Evolutionary conservation across 1,284 basidiomycete species (phyloP), one percentile per base, ranked within the genome.

Genomic region (Puccinia polysora): DNA sequence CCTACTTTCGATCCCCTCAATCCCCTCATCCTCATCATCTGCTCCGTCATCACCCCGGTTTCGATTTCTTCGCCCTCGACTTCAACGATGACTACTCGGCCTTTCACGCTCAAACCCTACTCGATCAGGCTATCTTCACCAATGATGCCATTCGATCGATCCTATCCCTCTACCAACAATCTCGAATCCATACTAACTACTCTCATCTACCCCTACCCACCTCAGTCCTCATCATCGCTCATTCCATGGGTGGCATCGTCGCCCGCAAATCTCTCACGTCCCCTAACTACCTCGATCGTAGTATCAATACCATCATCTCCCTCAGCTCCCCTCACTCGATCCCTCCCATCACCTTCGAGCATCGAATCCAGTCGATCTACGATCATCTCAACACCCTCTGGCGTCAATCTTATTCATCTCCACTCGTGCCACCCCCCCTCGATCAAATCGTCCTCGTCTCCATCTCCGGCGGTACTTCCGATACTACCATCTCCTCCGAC

Each of bases 211-310:
- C 75, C 60, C 77, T 60, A 43, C 77, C 75, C 10, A 73, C 74
- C 6, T 76, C 78, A 1, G 86, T 97, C 58, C 85, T 89, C 38
- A 79, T 98, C 70, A 82, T 97, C 76, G 95, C 89, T 0, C 95
- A 98, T 79, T 97, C 94, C 14, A 99, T 99, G 96, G 96, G 96
- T n/a, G 96, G 96, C 1, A 83, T 97, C 52, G 91, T 95, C 5
- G 91, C 91, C 6, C 86, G 84, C 1, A 78, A 84, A 34, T 75
- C 87, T 0, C 84, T 88, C 2, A 83, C 89, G 12, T 83, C 91
- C 15, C 85, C 86, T 1, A 77, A 79, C 40, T 77, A 80, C 67
- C 65, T 74, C 15, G 49, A 73, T 0, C 73, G 74, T 10, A 76
- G 77, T n/a, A 78, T 98, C 52, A 87, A 89, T 20, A 85, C 88